phyloP scores from a whole-genome alignment of 1,284 basidiomycete species.

The Bondarzewia mesenterica region DNA sequence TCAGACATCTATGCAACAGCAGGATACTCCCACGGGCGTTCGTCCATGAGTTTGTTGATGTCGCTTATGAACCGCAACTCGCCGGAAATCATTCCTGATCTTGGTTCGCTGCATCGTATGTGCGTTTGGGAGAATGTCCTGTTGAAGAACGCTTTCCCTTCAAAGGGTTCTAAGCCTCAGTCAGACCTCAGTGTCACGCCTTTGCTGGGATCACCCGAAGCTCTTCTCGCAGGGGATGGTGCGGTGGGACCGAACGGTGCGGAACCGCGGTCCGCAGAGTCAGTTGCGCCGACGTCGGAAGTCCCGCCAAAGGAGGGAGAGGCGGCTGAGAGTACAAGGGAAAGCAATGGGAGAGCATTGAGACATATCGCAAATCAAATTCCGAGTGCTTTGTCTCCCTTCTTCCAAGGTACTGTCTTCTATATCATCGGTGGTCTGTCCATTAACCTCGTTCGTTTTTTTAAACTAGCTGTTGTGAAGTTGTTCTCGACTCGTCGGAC shows the following conservation, averaged over 20 bases:
- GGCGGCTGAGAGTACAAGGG: constrained; percentile 30
- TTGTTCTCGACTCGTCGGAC: constrained; percentile 79
- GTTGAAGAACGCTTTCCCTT: constrained; percentile 53
- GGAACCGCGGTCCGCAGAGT: constrained; percentile 18
- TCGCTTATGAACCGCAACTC: constrained; percentile 60
- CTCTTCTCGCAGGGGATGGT: constrained; percentile 27
- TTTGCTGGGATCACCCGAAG: constrained; percentile 36
- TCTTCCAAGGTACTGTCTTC: constrained; percentile 83
- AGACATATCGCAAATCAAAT: constrained; percentile 79
- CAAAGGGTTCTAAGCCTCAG: constrained; percentile 42
- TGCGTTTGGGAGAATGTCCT: constrained; percentile 83
- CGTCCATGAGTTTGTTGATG: constrained; percentile 70
- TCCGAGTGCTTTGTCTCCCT: constrained; percentile 71
- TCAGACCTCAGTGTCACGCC: constrained; percentile 33
- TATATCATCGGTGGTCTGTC: not conserved
- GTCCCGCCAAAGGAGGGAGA: constrained; percentile 5
- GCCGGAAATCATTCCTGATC: constrained; percentile 59
- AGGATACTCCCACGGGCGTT: constrained; percentile 76
- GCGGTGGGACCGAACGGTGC: constrained; percentile 31
- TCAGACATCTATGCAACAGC: constrained; percentile 87
- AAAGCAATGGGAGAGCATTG: constrained; percentile 70
- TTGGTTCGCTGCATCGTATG: constrained; percentile 81
- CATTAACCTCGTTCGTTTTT: constrained; percentile 7
- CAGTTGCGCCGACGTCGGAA: constrained; percentile 12
- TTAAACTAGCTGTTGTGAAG: constrained; percentile 68